These are phyloP conservation scores for Zasmidium cellare DNA, from an alignment of 2,329 filamentous ascomycete genomes.

Conservation along the genomic window DNA sequence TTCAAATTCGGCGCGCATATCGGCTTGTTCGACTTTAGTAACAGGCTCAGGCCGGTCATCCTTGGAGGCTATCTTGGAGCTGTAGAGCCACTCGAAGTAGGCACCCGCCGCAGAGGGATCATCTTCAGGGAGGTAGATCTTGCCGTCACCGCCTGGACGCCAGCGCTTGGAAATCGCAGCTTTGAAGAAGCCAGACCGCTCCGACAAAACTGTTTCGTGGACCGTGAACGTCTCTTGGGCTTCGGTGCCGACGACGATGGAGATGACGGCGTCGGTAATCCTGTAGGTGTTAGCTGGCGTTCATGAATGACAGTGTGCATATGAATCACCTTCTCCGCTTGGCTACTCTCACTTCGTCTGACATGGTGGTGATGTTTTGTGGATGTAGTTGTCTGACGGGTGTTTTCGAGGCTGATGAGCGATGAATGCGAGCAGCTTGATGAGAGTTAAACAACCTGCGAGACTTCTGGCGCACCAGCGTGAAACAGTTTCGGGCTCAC, in stretches of 20 bases:
- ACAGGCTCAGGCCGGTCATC: neutral
- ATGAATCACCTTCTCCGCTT: neutral
- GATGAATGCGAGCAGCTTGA: too few species aligned
- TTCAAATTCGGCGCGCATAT: neutral
- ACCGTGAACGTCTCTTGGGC: neutral
- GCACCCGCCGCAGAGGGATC: conserved; percentile 3
- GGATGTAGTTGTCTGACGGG: too few species aligned
- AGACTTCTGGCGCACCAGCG: too few species aligned
- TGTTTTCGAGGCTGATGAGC: too few species aligned
- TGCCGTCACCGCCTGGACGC: conserved; percentile 11
- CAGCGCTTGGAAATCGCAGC: conserved; percentile 12
- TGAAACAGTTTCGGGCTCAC: too few species aligned
- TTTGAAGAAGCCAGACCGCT: conserved; percentile 16
- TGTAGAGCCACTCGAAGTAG: conserved; percentile 21
- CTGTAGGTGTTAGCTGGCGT: neutral
- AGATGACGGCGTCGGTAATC: neutral
- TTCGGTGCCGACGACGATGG: neutral
- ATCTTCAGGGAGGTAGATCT: conserved; percentile 11
- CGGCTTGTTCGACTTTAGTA: neutral
- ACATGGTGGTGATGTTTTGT: too few species aligned
- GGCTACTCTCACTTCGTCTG: neutral
- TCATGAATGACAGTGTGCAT: too few species aligned
- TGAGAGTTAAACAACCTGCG: too few species aligned
- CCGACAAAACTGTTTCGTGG: neutral
- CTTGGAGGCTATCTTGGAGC: neutral